Evolutionary conservation across 1,284 basidiomycete genomes (phyloP), one percentile per base, ranked within the genome.

Genomic region (Pisolithus thermaeus): DNA sequence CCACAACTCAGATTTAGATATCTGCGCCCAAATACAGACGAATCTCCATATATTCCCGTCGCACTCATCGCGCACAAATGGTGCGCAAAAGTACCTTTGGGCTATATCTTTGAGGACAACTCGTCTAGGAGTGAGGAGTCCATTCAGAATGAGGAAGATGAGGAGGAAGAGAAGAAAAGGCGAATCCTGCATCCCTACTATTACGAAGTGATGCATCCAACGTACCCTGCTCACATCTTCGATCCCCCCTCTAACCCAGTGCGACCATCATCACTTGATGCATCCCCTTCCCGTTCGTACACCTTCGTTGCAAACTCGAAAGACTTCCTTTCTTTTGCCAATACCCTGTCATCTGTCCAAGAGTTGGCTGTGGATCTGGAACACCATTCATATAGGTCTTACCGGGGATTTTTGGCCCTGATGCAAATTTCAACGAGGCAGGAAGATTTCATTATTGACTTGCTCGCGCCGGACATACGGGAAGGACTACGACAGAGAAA

Each of bases 331-430:
- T 63, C 60, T 20, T 84, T 97, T 79, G 72, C 92, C 4, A 76
- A 78, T n/a, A 75, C 77, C 50, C 74, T 95, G 16, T 78, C 80
- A 37, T 65, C 70, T 11, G 79, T 78, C n/a, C 73, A 71, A 41
- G 94, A 97, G 68, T 84, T 99, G 49, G 96, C 96, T 1, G 78
- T 99, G 37, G 96, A 99, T 69, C 74, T 99, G 43, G 96, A 99
- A 68, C 89, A 97, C 64, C 94, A 98, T 73, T 86, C 81, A 58
- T 90, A 87, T 61, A 79, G 93, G 45, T 84, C 86, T 4, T 98
- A 90, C 68, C 72, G 73, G 20, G 96, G 97, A 0, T 90, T 98
- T 60, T 79, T 96, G 11, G 97, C 94, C 62, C 72, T 99, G 52
- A 95, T 98, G 83, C 96, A 97, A 68, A 79, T 96, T 58, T 93